Percentiles rank a stretch among this genome's conserved stretches.
phyloP scores from a whole-genome alignment of 805 yeast species.

The Lachancea waltii region DNA sequence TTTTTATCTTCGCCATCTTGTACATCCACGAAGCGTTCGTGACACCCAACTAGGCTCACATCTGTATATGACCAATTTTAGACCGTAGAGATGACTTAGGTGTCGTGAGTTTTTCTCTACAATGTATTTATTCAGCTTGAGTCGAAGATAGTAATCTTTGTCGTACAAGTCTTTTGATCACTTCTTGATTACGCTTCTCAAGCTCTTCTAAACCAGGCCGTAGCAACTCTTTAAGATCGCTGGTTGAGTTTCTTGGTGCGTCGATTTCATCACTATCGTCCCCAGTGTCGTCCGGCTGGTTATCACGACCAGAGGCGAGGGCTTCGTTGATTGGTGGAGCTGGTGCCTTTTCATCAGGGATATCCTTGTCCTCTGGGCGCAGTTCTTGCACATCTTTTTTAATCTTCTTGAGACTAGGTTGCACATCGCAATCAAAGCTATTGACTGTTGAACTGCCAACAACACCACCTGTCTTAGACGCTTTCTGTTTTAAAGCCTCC shows the following conservation, averaged over 20 bases:
- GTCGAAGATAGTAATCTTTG: conserved; percentile 25
- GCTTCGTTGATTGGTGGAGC: no score
- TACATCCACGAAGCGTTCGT: conserved; percentile 64
- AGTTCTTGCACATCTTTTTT: no score
- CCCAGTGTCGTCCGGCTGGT: conserved; percentile 7
- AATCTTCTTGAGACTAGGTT: no score
- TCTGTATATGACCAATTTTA: conserved; percentile 2
- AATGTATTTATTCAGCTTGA: conserved; percentile 1
- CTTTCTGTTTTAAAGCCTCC: neutral
- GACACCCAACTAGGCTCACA: conserved; percentile 6
- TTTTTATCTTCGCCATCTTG: conserved; percentile 71
- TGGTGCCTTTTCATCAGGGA: no score
- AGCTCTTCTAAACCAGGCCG: conserved; percentile 34
- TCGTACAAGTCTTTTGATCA: conserved; percentile 35
- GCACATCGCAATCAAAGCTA: no score
- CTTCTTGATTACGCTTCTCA: conserved; percentile 39
- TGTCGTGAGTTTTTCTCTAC: no score
- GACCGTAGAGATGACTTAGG: neutral
- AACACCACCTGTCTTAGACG: neutral
- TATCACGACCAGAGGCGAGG: conserved; percentile 7
- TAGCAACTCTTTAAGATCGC: conserved; percentile 34
- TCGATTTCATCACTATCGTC: neutral
- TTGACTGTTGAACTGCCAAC: no score
- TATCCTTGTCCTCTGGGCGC: no score
- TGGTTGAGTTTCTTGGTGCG: conserved; percentile 1